Percentiles rank a stretch among this genome's conserved stretches.
These are phyloP conservation scores for Pseudonitzschia multiseries DNA, from an alignment of 108 stramenopile genomes.

Conservation along the genomic window DNA sequence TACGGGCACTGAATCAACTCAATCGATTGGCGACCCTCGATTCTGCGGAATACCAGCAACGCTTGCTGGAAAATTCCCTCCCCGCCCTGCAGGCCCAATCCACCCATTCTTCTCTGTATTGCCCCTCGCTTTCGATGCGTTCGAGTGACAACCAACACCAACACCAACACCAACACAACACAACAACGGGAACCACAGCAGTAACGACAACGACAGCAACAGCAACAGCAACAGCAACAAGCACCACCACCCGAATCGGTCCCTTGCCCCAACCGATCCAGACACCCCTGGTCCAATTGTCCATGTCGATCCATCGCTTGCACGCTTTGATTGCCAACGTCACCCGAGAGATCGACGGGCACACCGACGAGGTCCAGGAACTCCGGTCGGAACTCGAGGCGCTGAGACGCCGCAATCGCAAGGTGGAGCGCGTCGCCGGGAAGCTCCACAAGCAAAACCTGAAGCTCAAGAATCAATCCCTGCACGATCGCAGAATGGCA, in stretches of 20 bases:
- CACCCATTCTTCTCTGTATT: neutral
- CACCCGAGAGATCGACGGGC: slow-evolving; percentile 32
- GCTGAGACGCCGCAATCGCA: slow-evolving; percentile 12
- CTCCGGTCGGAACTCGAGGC: slow-evolving; percentile 13
- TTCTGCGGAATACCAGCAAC: slow-evolving; percentile 26
- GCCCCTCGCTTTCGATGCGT: neutral
- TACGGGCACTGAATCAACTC: slow-evolving; percentile 18
- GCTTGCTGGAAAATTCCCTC: slow-evolving; percentile 19
- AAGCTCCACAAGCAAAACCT: slow-evolving; percentile 34
- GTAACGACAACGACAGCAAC: too few relatives aligned
- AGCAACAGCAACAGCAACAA: too few relatives aligned
- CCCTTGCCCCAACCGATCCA: slow-evolving; percentile 1
- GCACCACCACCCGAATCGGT: neutral
- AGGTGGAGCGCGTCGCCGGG: slow-evolving; percentile 30
- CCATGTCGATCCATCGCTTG: slow-evolving; percentile 36
- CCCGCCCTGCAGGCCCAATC: neutral
- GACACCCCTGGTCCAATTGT: slow-evolving; percentile 22
- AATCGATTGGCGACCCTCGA: slow-evolving; percentile 31
- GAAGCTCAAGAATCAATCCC: slow-evolving; percentile 33
- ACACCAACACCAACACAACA: too few relatives aligned
- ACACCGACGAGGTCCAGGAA: slow-evolving; percentile 25
- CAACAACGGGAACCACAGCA: too few relatives aligned
- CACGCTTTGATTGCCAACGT: slow-evolving; percentile 37
- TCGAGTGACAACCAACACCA: neutral
- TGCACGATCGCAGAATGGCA: slow-evolving; percentile 9